Base-by-base conservation (phyloP, 2,329 filamentous ascomycete genomes). In the Sporothrix globosa region DNA sequence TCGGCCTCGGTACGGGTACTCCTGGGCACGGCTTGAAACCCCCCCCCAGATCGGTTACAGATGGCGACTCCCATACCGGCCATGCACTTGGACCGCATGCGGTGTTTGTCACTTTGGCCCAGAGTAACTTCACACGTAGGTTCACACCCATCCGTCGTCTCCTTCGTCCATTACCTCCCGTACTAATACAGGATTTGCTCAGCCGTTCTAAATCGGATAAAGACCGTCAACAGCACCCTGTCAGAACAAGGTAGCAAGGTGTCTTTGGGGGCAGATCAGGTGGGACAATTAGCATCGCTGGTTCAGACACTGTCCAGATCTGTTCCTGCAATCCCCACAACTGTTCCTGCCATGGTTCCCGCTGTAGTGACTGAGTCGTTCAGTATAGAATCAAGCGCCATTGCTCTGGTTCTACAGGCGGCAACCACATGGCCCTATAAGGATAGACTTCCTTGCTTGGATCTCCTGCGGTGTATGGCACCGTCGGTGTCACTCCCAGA, bases 21-120 rank as follows among this genome's bases (percentile, higher is more conserved):
- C 77, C 94, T 97, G 34, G 94, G 97, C 76, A 96, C 97, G 73
- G 92, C 13, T 48, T 60, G 97, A 97, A 60, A 4, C 2, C 10
- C 1, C 10, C n/a, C 39, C 17, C 27, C 2, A 19, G 27, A 7
- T 24, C 27, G 0, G 46, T 10, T 98, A n/a, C 93, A 95, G 0
- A 98, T 92, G 81, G 97, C 75, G 90, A 94, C 77, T 96, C 98
- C 76, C 91, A 97, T 77, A 85, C 98, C 1, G 0, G 85, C 88
- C 11, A 92, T 91, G 11, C 87, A 88, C 63, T 96, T 93, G 78
- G 90, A 90, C 65, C 80, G n/a, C 13, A 69, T 17, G 71, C 73
- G 1, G 72, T 72, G 4, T 74, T 72, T 69, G 69, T 70, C 17
- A 72, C 73, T 3, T 30, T 74, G 24, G 58, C 61, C 1, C 69